Conservation (phyloP, 352 stramenopile species). For the Phytophthora pini region DNA sequence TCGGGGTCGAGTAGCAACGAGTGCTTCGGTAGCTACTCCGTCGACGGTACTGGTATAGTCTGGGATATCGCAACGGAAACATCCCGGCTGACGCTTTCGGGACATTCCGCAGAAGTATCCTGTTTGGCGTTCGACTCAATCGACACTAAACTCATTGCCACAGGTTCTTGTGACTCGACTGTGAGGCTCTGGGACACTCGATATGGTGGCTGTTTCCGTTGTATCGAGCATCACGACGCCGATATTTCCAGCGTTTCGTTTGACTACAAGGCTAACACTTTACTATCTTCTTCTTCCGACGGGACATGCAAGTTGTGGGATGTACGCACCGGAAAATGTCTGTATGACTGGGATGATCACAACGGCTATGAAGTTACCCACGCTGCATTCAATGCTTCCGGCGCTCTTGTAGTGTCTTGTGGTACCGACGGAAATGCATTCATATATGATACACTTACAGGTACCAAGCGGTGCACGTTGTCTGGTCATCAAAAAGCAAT, state of each 20-base stretch:
- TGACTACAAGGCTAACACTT: constrained; percentile 60
- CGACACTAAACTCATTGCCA: constrained; percentile 52
- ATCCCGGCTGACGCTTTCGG: constrained; percentile 48
- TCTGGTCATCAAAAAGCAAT: constrained; percentile 55
- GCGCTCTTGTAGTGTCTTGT: constrained; percentile 63
- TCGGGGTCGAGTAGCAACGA: constrained; percentile 26
- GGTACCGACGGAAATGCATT: constrained; percentile 59
- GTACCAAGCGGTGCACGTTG: constrained; percentile 53
- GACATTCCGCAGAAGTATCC: constrained; percentile 73
- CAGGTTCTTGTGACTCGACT: constrained; percentile 69
- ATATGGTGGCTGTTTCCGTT: constrained; percentile 75
- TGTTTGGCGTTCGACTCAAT: constrained; percentile 65
- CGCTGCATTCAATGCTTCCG: constrained; percentile 71
- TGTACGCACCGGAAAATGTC: constrained; percentile 58
- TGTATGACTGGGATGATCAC: constrained; percentile 69
- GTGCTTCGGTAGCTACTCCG: constrained; percentile 72
- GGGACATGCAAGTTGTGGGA: constrained; percentile 78
- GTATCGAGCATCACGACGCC: constrained; percentile 57
- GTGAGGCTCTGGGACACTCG: constrained; percentile 79
- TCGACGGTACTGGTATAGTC: constrained; percentile 71
- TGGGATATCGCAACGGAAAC: constrained; percentile 69
- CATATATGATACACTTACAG: constrained; percentile 79
- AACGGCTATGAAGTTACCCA: constrained; percentile 56
- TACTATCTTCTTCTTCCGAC: constrained; percentile 66
- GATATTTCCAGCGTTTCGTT: constrained; percentile 74